Conservation (phyloP, 2,329 filamentous ascomycete species). For the Stemphylium lycopersici region DNA sequence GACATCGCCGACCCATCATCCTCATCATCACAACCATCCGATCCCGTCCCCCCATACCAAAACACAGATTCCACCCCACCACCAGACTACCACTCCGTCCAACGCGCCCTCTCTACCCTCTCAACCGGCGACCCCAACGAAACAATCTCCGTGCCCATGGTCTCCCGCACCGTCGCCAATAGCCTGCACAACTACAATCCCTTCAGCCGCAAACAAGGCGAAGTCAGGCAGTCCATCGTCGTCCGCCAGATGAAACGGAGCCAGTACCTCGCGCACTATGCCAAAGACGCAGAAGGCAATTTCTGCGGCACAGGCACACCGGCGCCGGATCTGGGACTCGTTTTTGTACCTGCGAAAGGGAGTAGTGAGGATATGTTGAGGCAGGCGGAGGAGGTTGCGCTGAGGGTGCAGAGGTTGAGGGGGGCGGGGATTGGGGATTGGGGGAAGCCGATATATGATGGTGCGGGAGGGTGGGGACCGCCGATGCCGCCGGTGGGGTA, state of each 20-base stretch:
- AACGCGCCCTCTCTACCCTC: slow-evolving; percentile 9
- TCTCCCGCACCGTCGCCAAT: slow-evolving; percentile 10
- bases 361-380: slow-evolving; percentile 35
- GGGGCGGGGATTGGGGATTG: slow-evolving; percentile 18
- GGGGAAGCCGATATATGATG: slow-evolving; percentile 2
- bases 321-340: slow-evolving; percentile 32
- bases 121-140: slow-evolving; percentile 16
- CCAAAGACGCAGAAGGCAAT: slow-evolving; percentile 37
- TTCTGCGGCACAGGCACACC: slow-evolving; percentile 32
- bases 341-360: slow-evolving; percentile 39
- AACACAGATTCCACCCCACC: background rate
- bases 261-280: slow-evolving; percentile 36
- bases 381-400: slow-evolving; percentile 36
- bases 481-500: background rate
- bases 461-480: background rate
- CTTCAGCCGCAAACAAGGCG: slow-evolving; percentile 16
- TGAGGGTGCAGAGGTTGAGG: slow-evolving; percentile 21
- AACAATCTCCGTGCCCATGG: slow-evolving; percentile 22
- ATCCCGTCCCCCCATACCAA: background rate
- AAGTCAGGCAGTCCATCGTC: slow-evolving; percentile 4
- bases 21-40: background rate
- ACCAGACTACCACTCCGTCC: slow-evolving; percentile 15
- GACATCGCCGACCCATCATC: background rate
- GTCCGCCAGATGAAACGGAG: slow-evolving; percentile 28
- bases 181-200: slow-evolving; percentile 22